Evolutionary conservation across 345 rosid genomes (phyloP).

Genomic region (Murraya paniculata): DNA sequence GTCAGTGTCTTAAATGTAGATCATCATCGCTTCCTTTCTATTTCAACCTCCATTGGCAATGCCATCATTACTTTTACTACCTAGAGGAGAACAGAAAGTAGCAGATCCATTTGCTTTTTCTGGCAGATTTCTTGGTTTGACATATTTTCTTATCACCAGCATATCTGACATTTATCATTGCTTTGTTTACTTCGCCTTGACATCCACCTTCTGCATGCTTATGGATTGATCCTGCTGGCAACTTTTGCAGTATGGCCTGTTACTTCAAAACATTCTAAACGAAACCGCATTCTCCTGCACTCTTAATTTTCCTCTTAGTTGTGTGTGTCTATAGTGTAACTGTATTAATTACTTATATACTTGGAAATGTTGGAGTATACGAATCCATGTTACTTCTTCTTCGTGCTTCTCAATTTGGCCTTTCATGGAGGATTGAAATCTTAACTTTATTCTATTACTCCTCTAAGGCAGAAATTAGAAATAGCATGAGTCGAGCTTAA

Average conservation of each 20-base stretch:
- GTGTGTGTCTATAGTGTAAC: background rate
- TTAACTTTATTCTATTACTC: background rate
- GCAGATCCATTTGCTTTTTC: background rate
- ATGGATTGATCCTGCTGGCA: background rate
- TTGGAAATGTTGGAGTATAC: background rate
- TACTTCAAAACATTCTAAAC: background rate
- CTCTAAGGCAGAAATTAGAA: background rate
- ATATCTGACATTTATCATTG: background rate
- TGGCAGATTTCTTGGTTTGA: background rate
- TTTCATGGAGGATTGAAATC: background rate
- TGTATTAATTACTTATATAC: background rate
- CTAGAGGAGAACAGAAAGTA: background rate
- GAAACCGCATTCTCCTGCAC: background rate
- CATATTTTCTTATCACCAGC: background rate
- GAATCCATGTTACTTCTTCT: background rate
- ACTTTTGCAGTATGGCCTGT: background rate
- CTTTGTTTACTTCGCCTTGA: background rate
- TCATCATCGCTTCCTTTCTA: background rate
- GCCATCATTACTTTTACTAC: background rate
- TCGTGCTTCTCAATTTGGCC: background rate
- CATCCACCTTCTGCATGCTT: background rate
- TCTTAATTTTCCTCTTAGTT: background rate
- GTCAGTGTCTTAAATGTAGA: background rate
- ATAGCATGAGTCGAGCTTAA: background rate
- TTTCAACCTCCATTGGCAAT: background rate